Conservation (phyloP, 768 basidiomycete genomes). For the Suillus variegatus region DNA sequence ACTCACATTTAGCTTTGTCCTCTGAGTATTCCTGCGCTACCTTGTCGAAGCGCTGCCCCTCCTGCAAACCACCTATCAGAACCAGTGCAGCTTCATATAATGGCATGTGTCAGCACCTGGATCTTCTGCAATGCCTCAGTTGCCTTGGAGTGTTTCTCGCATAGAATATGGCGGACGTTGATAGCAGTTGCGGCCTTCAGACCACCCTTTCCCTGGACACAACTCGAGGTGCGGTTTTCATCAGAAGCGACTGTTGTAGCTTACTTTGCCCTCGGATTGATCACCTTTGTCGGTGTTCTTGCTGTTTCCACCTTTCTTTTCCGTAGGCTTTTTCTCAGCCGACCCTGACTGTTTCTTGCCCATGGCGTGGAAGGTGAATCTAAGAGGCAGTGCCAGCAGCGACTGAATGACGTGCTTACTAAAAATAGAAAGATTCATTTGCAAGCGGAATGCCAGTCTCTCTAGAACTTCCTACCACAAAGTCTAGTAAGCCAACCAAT, state of each 20-base stretch:
- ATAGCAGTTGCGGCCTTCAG: conserved; percentile 80
- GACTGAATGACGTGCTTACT: not conserved
- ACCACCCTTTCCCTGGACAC: conserved; percentile 50
- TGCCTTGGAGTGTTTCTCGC: conserved; percentile 84
- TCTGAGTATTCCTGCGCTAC: conserved; percentile 90
- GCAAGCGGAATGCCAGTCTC: not conserved
- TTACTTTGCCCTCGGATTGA: conserved; percentile 18
- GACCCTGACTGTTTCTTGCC: conserved; percentile 7
- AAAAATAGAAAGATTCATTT: not conserved
- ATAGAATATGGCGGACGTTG: conserved; percentile 86
- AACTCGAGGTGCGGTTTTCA: conserved; percentile 4
- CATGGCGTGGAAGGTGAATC: not conserved
- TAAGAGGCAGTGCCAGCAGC: too few species aligned
- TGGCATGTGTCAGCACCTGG: conserved; percentile 45
- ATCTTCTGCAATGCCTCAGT: conserved; percentile 79
- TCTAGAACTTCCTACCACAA: not conserved
- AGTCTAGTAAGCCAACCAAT: not conserved
- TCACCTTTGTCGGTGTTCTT: conserved; percentile 21
- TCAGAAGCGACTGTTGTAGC: conserved; percentile 2
- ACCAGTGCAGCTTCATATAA: not conserved
- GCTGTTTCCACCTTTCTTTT: conserved; percentile 13
- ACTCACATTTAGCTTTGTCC: conserved; percentile 83
- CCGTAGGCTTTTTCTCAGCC: not conserved
- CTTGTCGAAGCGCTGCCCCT: conserved; percentile 82
- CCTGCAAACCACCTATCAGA: conserved; percentile 39